Percentiles rank a stretch among this genome's conserved stretches.
Evolutionary conservation across 2,329 filamentous ascomycete genomes (phyloP).

Genomic region (Colletotrichum ledebouriae): DNA sequence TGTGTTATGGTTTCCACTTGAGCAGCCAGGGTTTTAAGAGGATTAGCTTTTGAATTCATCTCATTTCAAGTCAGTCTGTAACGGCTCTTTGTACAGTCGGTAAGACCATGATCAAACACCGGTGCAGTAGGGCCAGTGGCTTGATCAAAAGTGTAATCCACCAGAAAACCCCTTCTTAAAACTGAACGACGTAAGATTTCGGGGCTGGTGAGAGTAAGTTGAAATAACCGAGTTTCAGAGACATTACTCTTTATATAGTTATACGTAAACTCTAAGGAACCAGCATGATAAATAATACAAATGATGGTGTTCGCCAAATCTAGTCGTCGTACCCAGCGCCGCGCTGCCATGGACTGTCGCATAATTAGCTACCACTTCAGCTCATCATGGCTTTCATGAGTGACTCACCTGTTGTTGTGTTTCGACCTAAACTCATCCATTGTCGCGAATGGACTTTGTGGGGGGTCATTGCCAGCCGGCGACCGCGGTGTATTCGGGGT

Average conservation of each 20-base stretch:
- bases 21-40: too few relatives aligned
- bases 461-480: conserved; percentile 9
- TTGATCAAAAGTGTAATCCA: too few relatives aligned
- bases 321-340: conserved; percentile 38
- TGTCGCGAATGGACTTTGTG: conserved; percentile 32
- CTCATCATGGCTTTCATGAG: accelerated
- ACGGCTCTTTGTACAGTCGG: too few relatives aligned
- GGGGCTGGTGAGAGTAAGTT: too few relatives aligned
- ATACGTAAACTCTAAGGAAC: conserved; percentile 13
- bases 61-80: too few relatives aligned
- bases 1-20: too few relatives aligned
- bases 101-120: too few relatives aligned
- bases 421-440: conserved; percentile 33
- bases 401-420: conserved; percentile 36
- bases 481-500: conserved; percentile 17
- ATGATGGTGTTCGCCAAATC: conserved; percentile 12
- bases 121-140: too few relatives aligned
- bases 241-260: conserved; percentile 12
- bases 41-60: too few relatives aligned
- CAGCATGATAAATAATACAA: conserved; percentile 13
- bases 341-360: conserved; percentile 33
- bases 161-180: too few relatives aligned
- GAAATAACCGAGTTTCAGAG: neutral
- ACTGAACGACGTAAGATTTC: too few relatives aligned
- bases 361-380: neutral